phyloP scores from a whole-genome alignment of 495 filamentous ascomycete genomes.

The Geopyxis carbonaria region DNA sequence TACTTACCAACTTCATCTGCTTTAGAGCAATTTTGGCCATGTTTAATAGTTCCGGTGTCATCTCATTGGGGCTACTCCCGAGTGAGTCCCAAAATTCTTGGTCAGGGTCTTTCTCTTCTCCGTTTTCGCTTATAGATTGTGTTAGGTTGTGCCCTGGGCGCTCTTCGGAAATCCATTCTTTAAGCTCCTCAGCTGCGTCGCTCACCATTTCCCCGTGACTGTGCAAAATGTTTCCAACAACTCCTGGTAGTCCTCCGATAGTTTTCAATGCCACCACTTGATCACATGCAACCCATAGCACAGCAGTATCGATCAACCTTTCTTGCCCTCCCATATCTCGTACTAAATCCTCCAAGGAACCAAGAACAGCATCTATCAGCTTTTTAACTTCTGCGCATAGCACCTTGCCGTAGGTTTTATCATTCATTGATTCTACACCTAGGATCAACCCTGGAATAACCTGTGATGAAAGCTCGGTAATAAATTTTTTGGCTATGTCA shows the following conservation, averaged over 20 bases:
- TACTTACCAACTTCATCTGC: conserved; percentile 16
- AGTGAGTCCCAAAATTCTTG: conserved; percentile 18
- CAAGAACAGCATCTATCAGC: conserved; percentile 14
- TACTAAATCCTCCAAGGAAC: conserved; percentile 13
- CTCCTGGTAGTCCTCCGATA: conserved; percentile 37
- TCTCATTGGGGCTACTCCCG: no score
- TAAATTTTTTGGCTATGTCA: conserved; percentile 13
- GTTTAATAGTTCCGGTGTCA: conserved; percentile 8
- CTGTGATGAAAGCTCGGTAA: conserved; percentile 13
- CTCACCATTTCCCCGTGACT: conserved; percentile 39
- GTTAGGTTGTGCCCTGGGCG: neutral
- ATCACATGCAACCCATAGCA: conserved; percentile 38
- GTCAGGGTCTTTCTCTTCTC: neutral
- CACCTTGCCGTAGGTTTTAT: conserved; percentile 11
- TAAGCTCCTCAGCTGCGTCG: conserved; percentile 48
- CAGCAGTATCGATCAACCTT: conserved; percentile 17
- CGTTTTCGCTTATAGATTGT: neutral
- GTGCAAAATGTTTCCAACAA: conserved; percentile 31
- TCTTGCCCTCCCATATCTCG: conserved; percentile 14
- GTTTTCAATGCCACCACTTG: conserved; percentile 32
- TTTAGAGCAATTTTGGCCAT: conserved; percentile 13
- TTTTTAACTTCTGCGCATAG: conserved; percentile 7
- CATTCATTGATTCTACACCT: no score
- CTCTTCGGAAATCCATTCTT: conserved; percentile 2
- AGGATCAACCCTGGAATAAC: no score